Base-by-base conservation (phyloP, 495 filamentous ascomycete genomes). In the Daldinia concentrica region DNA sequence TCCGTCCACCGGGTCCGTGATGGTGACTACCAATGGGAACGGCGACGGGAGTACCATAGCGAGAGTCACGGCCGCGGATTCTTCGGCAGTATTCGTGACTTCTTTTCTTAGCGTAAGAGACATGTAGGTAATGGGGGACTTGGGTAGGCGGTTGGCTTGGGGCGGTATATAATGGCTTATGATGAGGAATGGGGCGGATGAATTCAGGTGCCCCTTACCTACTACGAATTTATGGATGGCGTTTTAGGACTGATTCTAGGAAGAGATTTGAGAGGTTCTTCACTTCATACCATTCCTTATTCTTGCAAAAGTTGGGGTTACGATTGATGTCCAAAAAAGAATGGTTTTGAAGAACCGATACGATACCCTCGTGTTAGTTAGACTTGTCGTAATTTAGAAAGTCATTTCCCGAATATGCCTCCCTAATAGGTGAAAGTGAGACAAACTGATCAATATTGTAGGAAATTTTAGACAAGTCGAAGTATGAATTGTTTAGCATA, bases 21-120 rank as follows among this genome's bases (percentile, higher is more conserved):
- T 56, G 82, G 78, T 14, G 74, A 66, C 1, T 57, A 79, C 74
- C 76, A 77, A 45, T 85, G 77, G 65, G 82, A 84, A 78, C 70
- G 83, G 43, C 82, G 78, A 22, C 74, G 62, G 6, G 77, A 80
- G 45, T 78, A 82, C 66, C 80, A 78, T 45, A 77, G 76, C 15
- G 72, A 78, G 34, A 75, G 76, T 22, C 74, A 71, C 1, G 69
- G 70, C 14, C 67, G 67, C 15, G 76, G 63, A 15, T 73, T 72
- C 74, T 73, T 77, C 32, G 58, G 62, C 30, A 64, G 68, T 12
- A 59, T 71, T 55, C 68, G 67, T 68, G 78, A 66, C 74, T 75
- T 70, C 24, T 77, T 77, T 69, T 77, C 75, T 6, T 77, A 65
- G 50, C 19, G 65, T 43, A 4, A 30, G 24, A 29, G 7, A 30